Evolutionary conservation across 208 protist species (phyloP).

Genomic region (Trypanosoma congolense): DNA sequence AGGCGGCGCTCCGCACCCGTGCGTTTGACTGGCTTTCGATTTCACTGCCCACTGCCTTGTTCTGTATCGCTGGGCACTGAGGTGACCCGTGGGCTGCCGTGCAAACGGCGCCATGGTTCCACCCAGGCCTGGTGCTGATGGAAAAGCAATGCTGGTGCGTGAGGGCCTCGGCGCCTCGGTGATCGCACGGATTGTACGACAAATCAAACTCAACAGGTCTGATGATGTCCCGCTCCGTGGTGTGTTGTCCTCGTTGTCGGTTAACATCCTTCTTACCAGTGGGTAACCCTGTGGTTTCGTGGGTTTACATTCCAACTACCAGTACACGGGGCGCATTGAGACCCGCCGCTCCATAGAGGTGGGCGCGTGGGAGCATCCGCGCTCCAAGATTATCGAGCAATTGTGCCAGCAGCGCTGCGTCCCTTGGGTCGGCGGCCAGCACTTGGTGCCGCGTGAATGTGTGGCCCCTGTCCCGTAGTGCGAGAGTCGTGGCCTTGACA

Average conservation of each 20-base stretch:
- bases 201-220: constrained; percentile 31
- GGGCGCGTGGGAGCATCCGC: constrained; percentile 5
- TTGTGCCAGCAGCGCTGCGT: constrained; percentile 11
- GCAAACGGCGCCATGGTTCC: no score
- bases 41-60: no score
- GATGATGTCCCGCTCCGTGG: not conserved
- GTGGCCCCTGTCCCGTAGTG: constrained; percentile 16
- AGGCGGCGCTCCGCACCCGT: not conserved
- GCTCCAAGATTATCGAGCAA: constrained; percentile 2
- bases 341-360: not conserved
- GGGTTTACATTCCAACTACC: not conserved
- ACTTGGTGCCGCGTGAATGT: constrained; percentile 8
- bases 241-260: no score
- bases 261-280: no score
- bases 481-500: not conserved
- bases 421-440: constrained; percentile 15
- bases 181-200: constrained; percentile 7
- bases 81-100: no score
- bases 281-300: no score
- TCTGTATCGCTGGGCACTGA: no score
- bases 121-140: not conserved
- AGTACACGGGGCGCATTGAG: constrained; percentile 1
- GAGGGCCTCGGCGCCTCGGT: not conserved
- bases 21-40: no score
- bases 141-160: constrained; percentile 1